These are phyloP conservation scores for Cyclotella baltica DNA, from an alignment of 108 stramenopile species.

Conservation along the genomic window DNA sequence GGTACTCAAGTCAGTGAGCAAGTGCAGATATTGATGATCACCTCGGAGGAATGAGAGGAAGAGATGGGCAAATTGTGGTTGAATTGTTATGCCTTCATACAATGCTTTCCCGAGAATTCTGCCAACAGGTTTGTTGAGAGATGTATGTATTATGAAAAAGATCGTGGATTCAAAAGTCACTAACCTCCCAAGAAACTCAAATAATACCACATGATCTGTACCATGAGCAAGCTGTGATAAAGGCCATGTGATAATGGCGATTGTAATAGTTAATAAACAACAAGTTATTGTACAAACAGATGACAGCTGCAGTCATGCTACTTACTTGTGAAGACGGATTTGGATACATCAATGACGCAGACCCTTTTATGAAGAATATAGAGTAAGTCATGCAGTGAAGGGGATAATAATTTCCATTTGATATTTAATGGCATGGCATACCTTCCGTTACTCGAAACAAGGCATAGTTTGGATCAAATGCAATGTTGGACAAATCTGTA, in stretches of 20 bases:
- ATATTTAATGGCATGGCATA: constrained; percentile 21
- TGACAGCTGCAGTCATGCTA: background rate
- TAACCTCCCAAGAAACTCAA: constrained; percentile 79
- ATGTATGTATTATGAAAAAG: background rate
- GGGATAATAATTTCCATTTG: background rate
- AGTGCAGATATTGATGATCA: constrained; percentile 90
- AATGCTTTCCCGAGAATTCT: constrained; percentile 94
- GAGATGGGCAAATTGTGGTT: constrained; percentile 97
- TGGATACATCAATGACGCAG: constrained; percentile 84
- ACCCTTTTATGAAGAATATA: constrained; percentile 15
- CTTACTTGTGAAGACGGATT: constrained; percentile 81
- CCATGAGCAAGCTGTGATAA: constrained; percentile 63
- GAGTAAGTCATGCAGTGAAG: background rate
- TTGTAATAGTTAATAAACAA: background rate
- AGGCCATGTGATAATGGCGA: background rate
- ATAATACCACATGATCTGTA: constrained; percentile 79
- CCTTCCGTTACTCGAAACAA: constrained; percentile 92
- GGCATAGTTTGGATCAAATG: constrained; percentile 93
- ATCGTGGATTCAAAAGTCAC: background rate
- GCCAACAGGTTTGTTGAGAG: background rate
- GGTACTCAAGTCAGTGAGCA: constrained; percentile 88
- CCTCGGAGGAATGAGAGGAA: constrained; percentile 95
- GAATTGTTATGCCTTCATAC: constrained; percentile 96
- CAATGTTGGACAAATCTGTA: constrained; percentile 77
- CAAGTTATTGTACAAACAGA: too few relatives aligned